A percentile compares a stretch with the other conserved stretches of the same genome.
Evolutionary conservation across 352 stramenopile species (phyloP).

Genomic region (Peronospora belbahrii): DNA sequence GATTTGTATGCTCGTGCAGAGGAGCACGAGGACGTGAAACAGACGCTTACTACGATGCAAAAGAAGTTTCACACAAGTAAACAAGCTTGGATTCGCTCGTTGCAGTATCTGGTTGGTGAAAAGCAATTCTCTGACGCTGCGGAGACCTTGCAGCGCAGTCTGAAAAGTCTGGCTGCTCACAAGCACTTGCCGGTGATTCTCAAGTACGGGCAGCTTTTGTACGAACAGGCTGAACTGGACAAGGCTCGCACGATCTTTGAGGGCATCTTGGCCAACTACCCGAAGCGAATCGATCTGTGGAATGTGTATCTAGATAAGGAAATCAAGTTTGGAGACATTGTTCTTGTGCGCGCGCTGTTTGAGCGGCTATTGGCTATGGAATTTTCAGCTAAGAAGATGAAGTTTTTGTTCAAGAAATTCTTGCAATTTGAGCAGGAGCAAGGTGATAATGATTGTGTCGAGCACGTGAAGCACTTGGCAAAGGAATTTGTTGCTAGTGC

Average conservation of each 20-base stretch:
- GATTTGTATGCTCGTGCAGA: slow-evolving; percentile 84
- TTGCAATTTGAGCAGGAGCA: slow-evolving; percentile 90
- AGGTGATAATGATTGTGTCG: slow-evolving; percentile 78
- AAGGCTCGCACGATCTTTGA: slow-evolving; percentile 94
- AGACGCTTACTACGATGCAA: slow-evolving; percentile 78
- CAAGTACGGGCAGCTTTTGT: slow-evolving; percentile 95
- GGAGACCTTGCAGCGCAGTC: slow-evolving; percentile 86
- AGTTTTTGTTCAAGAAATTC: slow-evolving; percentile 97
- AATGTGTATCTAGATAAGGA: slow-evolving; percentile 98
- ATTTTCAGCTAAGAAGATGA: slow-evolving; percentile 97
- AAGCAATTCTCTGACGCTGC: slow-evolving; percentile 65
- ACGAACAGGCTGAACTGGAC: slow-evolving; percentile 89
- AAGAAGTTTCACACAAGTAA: slow-evolving; percentile 91
- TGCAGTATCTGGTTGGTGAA: slow-evolving; percentile 83
- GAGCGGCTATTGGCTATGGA: slow-evolving; percentile 90
- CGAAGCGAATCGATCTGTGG: slow-evolving; percentile 93
- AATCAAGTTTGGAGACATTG: slow-evolving; percentile 87
- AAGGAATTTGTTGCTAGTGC: slow-evolving; percentile 87
- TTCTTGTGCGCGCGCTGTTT: slow-evolving; percentile 85
- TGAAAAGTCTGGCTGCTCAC: slow-evolving; percentile 89
- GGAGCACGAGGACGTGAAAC: slow-evolving; percentile 60
- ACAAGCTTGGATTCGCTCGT: slow-evolving; percentile 80
- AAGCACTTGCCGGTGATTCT: slow-evolving; percentile 93
- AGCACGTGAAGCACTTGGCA: slow-evolving; percentile 92
- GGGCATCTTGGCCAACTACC: slow-evolving; percentile 90